A percentile compares a stretch with the other conserved stretches of the same genome.
Evolutionary conservation across 2,329 filamentous ascomycete species (phyloP).

Genomic region (Aspergillus japonicus): DNA sequence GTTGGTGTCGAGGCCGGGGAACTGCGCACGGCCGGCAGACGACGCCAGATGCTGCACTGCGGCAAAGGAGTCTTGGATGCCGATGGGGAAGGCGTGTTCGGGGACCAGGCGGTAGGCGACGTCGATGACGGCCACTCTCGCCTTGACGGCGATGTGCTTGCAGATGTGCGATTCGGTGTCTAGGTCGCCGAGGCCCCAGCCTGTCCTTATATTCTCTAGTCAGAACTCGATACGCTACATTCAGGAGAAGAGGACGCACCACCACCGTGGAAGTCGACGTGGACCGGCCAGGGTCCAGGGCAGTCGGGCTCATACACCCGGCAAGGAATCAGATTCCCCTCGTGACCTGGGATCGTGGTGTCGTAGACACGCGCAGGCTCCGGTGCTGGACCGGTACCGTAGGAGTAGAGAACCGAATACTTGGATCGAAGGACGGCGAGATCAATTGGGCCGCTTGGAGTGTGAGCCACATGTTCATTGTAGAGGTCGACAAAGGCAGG

Average conservation of each 20-base stretch:
- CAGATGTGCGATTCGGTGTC: slow-evolving; percentile 53
- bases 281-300: slow-evolving; percentile 47
- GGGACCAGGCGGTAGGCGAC: slow-evolving; percentile 55
- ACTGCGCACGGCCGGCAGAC: slow-evolving; percentile 31
- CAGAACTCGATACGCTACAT: too few relatives aligned
- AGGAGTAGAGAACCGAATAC: slow-evolving; percentile 49
- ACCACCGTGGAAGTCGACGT: slow-evolving; percentile 53
- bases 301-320: slow-evolving; percentile 48
- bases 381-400: slow-evolving; percentile 46
- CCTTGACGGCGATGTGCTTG: slow-evolving; percentile 47
- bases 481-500: slow-evolving; percentile 51
- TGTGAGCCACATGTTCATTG: slow-evolving; percentile 47
- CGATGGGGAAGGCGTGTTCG: slow-evolving; percentile 51
- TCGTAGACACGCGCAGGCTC: slow-evolving; percentile 45
- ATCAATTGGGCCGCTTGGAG: slow-evolving; percentile 42
- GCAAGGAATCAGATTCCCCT: slow-evolving; percentile 36
- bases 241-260: slow-evolving; percentile 12
- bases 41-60: slow-evolving; percentile 43
- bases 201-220: background rate
- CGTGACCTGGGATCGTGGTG: slow-evolving; percentile 33
- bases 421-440: slow-evolving; percentile 40
- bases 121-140: slow-evolving; percentile 50
- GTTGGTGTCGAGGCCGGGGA: slow-evolving; percentile 38
- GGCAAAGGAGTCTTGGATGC: slow-evolving; percentile 51
- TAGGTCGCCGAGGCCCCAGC: slow-evolving; percentile 52